Evolutionary conservation across 73 alveolate genomes (phyloP).

Genomic region (Tetrahymena elliotti): DNA sequence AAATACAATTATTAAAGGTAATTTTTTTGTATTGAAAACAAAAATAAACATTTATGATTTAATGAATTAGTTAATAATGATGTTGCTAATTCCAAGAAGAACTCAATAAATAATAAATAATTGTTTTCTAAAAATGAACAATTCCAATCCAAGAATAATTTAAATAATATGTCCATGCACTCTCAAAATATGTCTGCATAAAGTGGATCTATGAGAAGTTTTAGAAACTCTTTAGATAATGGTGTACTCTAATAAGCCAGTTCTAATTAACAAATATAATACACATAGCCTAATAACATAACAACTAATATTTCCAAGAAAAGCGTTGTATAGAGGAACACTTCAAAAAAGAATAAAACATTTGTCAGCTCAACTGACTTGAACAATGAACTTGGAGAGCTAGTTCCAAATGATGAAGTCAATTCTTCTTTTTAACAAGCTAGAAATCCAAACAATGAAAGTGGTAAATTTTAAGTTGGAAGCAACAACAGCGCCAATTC

Average conservation of each 20-base stretch:
- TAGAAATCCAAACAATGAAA: not conserved
- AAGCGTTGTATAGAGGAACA: not conserved
- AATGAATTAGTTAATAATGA: not conserved
- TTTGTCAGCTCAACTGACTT: not conserved
- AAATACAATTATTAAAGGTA: not conserved
- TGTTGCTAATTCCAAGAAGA: not conserved
- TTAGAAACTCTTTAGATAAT: not conserved
- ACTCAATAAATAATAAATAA: not conserved
- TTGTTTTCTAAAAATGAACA: not conserved
- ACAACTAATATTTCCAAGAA: not conserved
- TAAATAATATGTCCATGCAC: not conserved
- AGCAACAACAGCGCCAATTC: not conserved
- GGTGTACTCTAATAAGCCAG: not conserved
- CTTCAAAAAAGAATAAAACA: not conserved
- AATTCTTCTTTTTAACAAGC: not conserved
- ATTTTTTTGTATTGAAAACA: not conserved
- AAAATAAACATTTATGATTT: not conserved
- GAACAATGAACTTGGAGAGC: not conserved
- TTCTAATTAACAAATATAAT: not conserved
- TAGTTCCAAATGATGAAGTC: not conserved
- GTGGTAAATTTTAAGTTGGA: not conserved
- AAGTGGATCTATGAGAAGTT: not conserved
- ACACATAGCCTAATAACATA: not conserved
- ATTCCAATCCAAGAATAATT: not conserved
- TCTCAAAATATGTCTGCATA: not conserved